Base-by-base conservation (phyloP, 1,139 yeast genomes). In the Geotrichum histeridarum region DNA sequence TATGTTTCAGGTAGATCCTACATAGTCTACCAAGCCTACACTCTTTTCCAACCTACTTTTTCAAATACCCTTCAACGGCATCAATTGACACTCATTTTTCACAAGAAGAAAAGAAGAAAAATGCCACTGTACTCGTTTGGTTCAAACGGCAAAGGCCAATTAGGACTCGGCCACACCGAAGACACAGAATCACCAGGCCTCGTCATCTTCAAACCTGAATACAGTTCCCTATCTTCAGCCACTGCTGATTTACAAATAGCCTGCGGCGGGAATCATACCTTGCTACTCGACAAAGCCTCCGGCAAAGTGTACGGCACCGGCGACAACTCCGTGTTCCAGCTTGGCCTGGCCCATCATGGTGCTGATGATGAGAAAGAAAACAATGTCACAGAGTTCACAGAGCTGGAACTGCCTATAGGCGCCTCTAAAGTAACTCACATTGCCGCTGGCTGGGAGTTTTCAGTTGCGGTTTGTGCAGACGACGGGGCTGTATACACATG, bases 201-300 rank as follows among this genome's bases (percentile, higher is more conserved):
- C 1, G 69, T 70, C 12, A 50, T 54, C n/a, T 70, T 73, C 27
- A 54, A 33, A 8, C 32, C 44, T 42, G 37, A 33, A n/a, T 11
- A 33, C n/a, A n/a, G 6, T n/a, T n/a, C 4, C 17, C 9, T 12
- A 4, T 6, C 17, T 11, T 12, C 33, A 1, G 27, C 12, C 33
- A 4, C 27, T 12, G 15, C 43, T 8, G 46, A 17, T 6, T 33
- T 38, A 17, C 53, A 35, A 18, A 12, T 4, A 8, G 54, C 50
- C 17, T 48, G 43, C 17, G 98, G 98, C 2, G 98, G 98, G 0
- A 91, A 90, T 64, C 98, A 93, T 67, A 84, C 96, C 0, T 63
- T 88, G 38, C 61, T 89, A 1, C 67, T 88, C 7, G 66, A 81
- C 12, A 73, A 69, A 14, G 30, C 32, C 1, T 45, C 52, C 2